phyloP scores from a whole-genome alignment of 2,329 filamentous ascomycete genomes.

The Trichoderma citrinoviride region DNA sequence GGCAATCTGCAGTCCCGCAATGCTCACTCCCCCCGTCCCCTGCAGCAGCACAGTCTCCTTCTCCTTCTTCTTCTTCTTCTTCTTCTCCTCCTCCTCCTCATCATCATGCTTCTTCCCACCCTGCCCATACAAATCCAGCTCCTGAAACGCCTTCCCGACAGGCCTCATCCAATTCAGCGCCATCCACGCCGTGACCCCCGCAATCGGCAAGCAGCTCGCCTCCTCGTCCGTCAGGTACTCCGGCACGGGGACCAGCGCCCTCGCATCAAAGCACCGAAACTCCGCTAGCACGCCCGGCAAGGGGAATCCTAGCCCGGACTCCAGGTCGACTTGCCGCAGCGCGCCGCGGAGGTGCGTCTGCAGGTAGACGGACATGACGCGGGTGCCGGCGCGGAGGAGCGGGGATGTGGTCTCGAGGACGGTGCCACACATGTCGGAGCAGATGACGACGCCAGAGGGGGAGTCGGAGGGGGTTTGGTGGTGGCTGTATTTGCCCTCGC shows the following conservation, averaged over 20 bases:
- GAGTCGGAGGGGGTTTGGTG: conserved; percentile 37
- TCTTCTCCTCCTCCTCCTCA: neutral
- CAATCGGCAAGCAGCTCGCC: conserved; percentile 59
- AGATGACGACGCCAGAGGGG: conserved; percentile 52
- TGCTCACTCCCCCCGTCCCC: conserved; percentile 53
- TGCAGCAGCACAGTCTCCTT: conserved; percentile 48
- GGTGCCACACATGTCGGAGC: conserved; percentile 68
- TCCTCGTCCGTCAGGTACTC: conserved; percentile 58
- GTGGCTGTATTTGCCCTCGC: conserved; percentile 65
- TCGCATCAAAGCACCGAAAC: conserved; percentile 57
- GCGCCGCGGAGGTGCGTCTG: conserved; percentile 58
- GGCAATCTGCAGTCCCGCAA: conserved; percentile 53
- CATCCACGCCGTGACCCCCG: conserved; percentile 64
- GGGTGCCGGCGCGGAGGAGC: conserved; percentile 55
- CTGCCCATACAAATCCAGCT: conserved; percentile 1
- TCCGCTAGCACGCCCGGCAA: conserved; percentile 56
- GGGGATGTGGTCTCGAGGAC: conserved; percentile 42
- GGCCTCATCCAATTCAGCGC: conserved; percentile 59
- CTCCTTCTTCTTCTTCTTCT: conserved; percentile 28
- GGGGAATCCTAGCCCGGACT: conserved; percentile 59
- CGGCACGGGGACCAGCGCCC: conserved; percentile 55
- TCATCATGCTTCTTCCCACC: neutral
- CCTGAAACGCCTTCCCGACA: conserved; percentile 44
- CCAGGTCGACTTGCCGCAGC: conserved; percentile 54
- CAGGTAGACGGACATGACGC: conserved; percentile 66